Evolutionary conservation across 78 protist genomes (phyloP), one percentile per base, ranked within the genome.

Genomic region (Diacronema lutheri): DNA sequence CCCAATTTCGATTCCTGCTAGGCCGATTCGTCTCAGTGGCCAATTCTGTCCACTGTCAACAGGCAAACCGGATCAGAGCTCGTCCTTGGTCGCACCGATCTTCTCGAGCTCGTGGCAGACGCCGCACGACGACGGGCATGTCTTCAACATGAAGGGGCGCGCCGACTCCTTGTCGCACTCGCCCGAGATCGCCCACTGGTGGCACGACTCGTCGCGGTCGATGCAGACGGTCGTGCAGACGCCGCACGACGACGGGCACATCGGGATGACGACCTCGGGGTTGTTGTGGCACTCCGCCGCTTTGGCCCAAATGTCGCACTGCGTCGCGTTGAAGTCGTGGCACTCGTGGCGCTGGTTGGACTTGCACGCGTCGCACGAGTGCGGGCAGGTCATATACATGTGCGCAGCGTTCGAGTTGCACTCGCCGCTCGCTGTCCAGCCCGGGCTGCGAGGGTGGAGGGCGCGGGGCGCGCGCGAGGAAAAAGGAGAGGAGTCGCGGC

Each of bases 381-480:
- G 29, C 2, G 79, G 79, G 57, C 79, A 71, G 58, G 40, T 56
- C 46, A 31, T 33, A 35, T 41, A 71, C 79, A 71, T 71, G 79
- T 38, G 41, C n/a, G 58, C 79, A 0, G 79, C n/a, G 35, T 71
- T 71, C 57, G 41, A 38, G 57, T 23, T 26, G 79, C 79, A 71
- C 79, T 71, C 79, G 35, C 79, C 79, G 38, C 41, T 56, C 38
- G 79, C 79, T 19, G 58, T 71, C 79, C 79, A 71, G 29, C 79
- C 79, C 10, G 79, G 79, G 79, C n/a, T n/a, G n/a, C n/a, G n/a
- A n/a, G n/a, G n/a, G n/a, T n/a, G n/a, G n/a, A n/a, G n/a, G n/a
- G n/a, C n/a, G n/a, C n/a, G n/a, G n/a, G n/a, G n/a, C n/a, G n/a
- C n/a, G n/a, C n/a, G n/a, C n/a, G n/a, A n/a, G n/a, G n/a, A n/a